phyloP scores from a whole-genome alignment of 805 yeast genomes.

The Suhomyces prunicola region DNA sequence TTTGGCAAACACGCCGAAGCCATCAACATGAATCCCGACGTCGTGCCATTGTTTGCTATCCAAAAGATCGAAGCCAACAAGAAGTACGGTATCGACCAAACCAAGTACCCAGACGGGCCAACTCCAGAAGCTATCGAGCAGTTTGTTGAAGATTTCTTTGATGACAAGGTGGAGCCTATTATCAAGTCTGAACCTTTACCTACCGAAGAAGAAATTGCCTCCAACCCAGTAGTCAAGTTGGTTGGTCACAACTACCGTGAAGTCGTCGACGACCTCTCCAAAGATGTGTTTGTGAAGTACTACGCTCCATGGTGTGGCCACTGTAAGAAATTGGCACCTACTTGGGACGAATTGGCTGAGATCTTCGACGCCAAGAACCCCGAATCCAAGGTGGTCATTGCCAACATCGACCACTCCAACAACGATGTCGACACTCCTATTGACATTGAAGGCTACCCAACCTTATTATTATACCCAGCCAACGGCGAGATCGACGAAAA shows the following conservation, averaged over 20 bases:
- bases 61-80: constrained; percentile 67
- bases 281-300: constrained; percentile 83
- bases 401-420: constrained; percentile 83
- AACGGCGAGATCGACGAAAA: constrained; percentile 40
- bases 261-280: constrained; percentile 51
- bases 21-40: constrained; percentile 77
- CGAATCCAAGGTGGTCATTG: constrained; percentile 59
- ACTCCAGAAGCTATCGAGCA: constrained; percentile 47
- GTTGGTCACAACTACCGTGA: constrained; percentile 83
- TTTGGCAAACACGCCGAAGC: constrained; percentile 86
- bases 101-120: constrained; percentile 45
- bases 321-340: constrained; percentile 88
- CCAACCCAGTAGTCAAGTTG: constrained; percentile 61
- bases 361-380: constrained; percentile 52
- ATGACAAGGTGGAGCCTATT: constrained; percentile 66
- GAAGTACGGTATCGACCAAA: constrained; percentile 78
- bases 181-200: constrained; percentile 88
- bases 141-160: constrained; percentile 61
- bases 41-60: constrained; percentile 82
- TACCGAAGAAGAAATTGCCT: constrained; percentile 62
- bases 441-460: constrained; percentile 87
- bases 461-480: constrained; percentile 87
- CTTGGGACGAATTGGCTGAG: constrained; percentile 81
- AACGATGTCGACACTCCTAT: constrained; percentile 76
- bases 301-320: constrained; percentile 99